Evolutionary conservation across 1,139 yeast species (phyloP), one percentile per base, ranked within the genome.

Genomic region (Pichia sp.): DNA sequence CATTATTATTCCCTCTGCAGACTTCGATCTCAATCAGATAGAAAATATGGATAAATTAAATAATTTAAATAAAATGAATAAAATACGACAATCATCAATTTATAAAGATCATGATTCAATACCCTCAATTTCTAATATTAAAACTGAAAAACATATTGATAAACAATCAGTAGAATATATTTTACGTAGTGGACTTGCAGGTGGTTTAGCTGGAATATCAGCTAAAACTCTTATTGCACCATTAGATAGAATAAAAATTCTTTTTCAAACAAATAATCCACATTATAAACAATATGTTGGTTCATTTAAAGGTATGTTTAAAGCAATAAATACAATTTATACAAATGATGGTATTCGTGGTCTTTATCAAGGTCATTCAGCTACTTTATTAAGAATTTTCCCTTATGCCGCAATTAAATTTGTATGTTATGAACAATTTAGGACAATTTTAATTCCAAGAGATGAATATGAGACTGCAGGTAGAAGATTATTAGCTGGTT

Each of bases 351-450:
- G 98, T n/a, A 47, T 81, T 1, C 56, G 70, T 42, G 98, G 98
- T 1, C 76, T 92, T 50, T 92, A 82, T 65, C 96, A 90, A 61
- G 99, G 99, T 37, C 98, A 92, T 66, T 86, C 95, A 2, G 96
- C 95, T 0, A 92, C 98, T 0, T 70, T 92, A 45, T 66, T 90
- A 41, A 74, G 99, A 53, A 88, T 92, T 7, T 92, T 92, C 66
- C 99, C 99, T 1, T 92, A 92, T 65, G 97, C 98, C 4, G 96
- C 97, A 18, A 86, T 92, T 62, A 94, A 92, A 65, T 92, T 92
- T 65, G 96, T 94, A n/a, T 90, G 95, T 5, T 92, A 92, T 66
- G 99, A 92, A 68, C 98, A 92, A 66, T 80, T 90, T 46, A 69
- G 99, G 53, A 74, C 86, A 11, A 51, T 86, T 1, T 66, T 94